Percentiles rank a stretch among this genome's conserved stretches.
Evolutionary conservation across 805 yeast genomes (phyloP).

Genomic region (Ogataea nonfermentans): DNA sequence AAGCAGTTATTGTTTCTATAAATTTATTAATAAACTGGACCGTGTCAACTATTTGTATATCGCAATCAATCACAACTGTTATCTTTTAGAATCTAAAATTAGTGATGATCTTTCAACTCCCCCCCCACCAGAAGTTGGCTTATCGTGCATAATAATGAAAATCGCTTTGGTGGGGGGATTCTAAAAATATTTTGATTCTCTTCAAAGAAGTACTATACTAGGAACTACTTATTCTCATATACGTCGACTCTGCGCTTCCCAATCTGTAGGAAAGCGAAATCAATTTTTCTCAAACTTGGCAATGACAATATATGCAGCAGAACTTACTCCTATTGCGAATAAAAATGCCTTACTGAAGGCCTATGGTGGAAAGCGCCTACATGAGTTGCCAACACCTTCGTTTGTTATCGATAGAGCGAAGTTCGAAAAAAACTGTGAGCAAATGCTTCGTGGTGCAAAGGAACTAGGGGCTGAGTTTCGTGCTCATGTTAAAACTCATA

Average conservation of each 20-base stretch:
- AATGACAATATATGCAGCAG: slow-evolving; percentile 20
- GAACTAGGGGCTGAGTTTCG: slow-evolving; percentile 47
- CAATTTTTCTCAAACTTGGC: no score
- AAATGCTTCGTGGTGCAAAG: slow-evolving; percentile 47
- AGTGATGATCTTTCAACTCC: no score
- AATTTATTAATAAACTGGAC: no score
- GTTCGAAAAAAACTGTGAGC: slow-evolving; percentile 44
- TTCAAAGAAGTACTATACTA: not conserved
- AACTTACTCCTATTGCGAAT: slow-evolving; percentile 24
- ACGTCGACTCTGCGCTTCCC: no score
- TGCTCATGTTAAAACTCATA: slow-evolving; percentile 77
- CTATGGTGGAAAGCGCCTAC: slow-evolving; percentile 43
- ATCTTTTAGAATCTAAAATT: no score
- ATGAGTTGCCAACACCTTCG: slow-evolving; percentile 55
- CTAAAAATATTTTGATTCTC: not conserved
- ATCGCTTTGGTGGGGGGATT: slow-evolving; percentile 3
- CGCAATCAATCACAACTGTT: no score
- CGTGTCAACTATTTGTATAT: no score
- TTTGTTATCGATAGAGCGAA: slow-evolving; percentile 44
- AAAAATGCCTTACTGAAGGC: slow-evolving; percentile 23
- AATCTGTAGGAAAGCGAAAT: no score
- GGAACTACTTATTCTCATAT: not conserved
- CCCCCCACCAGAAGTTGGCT: no score
- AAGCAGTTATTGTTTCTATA: no score
- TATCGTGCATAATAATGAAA: not conserved